A percentile compares a stretch with the other conserved stretches of the same genome.
Evolutionary conservation across 1,284 basidiomycete genomes (phyloP).

Genomic region (Cryptococcus maquisensis): DNA sequence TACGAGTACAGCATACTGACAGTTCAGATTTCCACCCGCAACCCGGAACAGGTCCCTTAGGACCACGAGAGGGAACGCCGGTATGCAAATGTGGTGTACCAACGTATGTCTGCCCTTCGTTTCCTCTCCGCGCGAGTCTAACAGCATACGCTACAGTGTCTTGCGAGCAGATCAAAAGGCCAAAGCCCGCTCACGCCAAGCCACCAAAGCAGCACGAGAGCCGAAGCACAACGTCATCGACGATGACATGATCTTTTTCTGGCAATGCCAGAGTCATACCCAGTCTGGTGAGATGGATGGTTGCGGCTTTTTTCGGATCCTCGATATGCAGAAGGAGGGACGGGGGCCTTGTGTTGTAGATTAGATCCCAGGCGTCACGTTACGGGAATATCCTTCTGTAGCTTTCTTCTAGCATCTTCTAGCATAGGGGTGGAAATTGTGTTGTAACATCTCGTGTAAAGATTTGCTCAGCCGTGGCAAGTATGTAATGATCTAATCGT

Average conservation of each 20-base stretch:
- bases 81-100: constrained; percentile 75
- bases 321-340: constrained; percentile 71
- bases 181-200: constrained; percentile 31
- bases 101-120: constrained; percentile 44
- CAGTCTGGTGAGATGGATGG: constrained; percentile 74
- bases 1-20: constrained; percentile 1
- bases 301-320: constrained; percentile 72
- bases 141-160: constrained; percentile 23
- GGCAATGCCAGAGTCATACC: constrained; percentile 76
- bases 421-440: no score
- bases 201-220: constrained; percentile 1
- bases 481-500: no score
- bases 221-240: constrained; percentile 13
- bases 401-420: no score
- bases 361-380: no score
- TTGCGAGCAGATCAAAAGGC: constrained; percentile 50
- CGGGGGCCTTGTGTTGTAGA: constrained; percentile 50
- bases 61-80: constrained; percentile 45
- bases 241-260: constrained; percentile 65
- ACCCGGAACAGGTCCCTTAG: constrained; percentile 18
- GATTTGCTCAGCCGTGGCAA: no score
- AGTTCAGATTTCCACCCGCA: constrained; percentile 71
- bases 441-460: no score
- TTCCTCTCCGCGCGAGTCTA: not conserved
- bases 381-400: no score